Evolutionary conservation across 768 basidiomycete genomes (phyloP), one percentile per base, ranked within the genome.

Genomic region (Tricholoma matsutake): DNA sequence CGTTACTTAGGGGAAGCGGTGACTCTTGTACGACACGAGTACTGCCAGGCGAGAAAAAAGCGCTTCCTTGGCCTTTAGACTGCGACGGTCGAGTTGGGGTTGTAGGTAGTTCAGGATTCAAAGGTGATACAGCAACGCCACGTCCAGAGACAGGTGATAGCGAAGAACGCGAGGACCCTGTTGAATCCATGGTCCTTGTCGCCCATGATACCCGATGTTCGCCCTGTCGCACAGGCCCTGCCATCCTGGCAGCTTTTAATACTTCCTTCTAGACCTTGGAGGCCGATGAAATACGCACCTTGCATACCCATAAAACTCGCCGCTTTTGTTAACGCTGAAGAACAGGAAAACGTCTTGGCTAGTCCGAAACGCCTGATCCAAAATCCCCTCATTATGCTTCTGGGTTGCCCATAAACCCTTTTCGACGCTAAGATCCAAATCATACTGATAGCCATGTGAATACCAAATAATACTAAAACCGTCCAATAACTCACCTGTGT

Each of bases 221-320:
- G 4, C 80, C 80, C 32, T 73, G 79, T 9, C 78, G 74, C 35
- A 94, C 81, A 8, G 85, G 82, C 6, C 90, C 84, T 8, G 79
- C 73, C 92, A 94, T 94, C 68, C 91, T 91, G 67, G 39, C 1
- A 10, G 29, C 47, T 20, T 57, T 45, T 34, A 69, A 41, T 49
- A 9, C 43, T 54, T 63, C 5, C 60, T 57, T 55, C 22, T 54
- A 35, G 35, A 11, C 35, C 16, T 14, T 41, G 18, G n/a, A 49
- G 14, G 34, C 11, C 22, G 18, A 14, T 47, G 18, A 56, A 35
- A 16, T 25, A 75, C 78, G 62, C 73, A 94, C 87, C 83, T 86
- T 10, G 93, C 95, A 70, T 92, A 96, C 20, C 96, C 96, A 68
- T 90, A 97, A 70, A 97, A 98, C 72, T 94, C 93, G 35, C 96